Evolutionary conservation across 345 rosid species (phyloP), one percentile per base, ranked within the genome.

Genomic region (Aurinia saxatilis): DNA sequence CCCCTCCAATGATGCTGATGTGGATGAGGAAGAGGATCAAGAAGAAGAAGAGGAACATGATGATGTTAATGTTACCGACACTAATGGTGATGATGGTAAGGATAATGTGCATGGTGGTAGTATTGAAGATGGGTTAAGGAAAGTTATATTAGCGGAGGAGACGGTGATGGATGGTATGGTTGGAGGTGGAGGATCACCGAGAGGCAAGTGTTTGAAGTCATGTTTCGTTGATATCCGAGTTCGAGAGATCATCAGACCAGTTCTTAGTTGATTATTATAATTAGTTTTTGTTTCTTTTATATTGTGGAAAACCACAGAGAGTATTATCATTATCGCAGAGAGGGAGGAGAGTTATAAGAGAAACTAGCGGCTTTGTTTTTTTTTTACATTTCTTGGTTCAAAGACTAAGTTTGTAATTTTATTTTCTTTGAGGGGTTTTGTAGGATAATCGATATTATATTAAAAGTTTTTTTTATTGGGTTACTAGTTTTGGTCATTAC

Each of bases 191-290:
- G 75, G 75, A 36, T 72, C 75, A 23, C 75, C 75, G 23, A 65
- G 75, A 45, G 71, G 75, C 37, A 72, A 72, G 61, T 72, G 75
- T 65, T 18, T 72, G 17, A 72, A 72, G 61, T 72, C 75, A 7
- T 72, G 67, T 50, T 72, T 72, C 58, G 56, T 65, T 45, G 71
- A 50, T 5, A 65, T 71, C 44, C 42, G 65, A 58, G 55, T 60
- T 58, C 71, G 16, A 36, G 66, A 65, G 55, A 71, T 71, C 18
- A 55, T 55, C 36, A 65, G 71, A 65, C 71, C 71, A 25, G 71
- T 71, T 37, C 71, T 58, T 51, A 65, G 71, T 65, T 72, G 37
- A 57, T 65, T 50, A 7, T 51, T n/a, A 9, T 34, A 8, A 13
- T 10, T 53, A 61, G 50, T 14, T 7, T 56, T 7, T 12, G 23